Evolutionary conservation across 2,329 filamentous ascomycete species (phyloP).

Genomic region (Phialophora macrospora): DNA sequence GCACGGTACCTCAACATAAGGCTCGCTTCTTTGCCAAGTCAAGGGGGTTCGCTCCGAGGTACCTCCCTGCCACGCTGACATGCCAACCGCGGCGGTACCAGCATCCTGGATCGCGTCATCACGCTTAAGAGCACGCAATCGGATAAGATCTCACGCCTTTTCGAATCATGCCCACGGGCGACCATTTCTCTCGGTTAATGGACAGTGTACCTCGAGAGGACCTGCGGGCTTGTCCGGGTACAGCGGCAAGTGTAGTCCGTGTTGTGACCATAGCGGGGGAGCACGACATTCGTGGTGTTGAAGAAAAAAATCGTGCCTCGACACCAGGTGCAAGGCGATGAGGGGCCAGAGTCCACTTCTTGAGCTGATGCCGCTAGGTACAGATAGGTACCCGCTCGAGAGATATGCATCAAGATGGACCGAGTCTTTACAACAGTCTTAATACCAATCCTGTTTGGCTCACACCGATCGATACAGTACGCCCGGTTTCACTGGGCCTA

Average conservation of each 20-base stretch:
- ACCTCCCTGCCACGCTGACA: conserved; percentile 9
- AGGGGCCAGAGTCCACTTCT: not conserved
- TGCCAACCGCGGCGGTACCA: not conserved
- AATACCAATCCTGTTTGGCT: not conserved
- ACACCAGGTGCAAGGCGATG: conserved; percentile 3
- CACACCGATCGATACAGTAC: not conserved
- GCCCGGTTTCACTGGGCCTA: not conserved
- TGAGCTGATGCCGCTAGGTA: not conserved
- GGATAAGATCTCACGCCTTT: conserved; percentile 12
- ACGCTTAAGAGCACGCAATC: conserved; percentile 27
- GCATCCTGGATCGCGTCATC: conserved; percentile 19
- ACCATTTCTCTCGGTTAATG: not conserved
- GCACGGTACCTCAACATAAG: conserved; percentile 1
- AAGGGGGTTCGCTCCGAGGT: not conserved
- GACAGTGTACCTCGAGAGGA: not conserved
- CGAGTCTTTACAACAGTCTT: conserved; percentile 1
- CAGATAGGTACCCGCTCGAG: not conserved
- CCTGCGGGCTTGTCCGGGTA: conserved; percentile 17
- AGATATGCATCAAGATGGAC: not conserved
- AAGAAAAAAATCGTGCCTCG: not conserved
- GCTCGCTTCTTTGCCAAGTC: not conserved
- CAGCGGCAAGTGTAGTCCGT: not conserved
- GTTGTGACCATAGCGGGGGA: conserved; percentile 6
- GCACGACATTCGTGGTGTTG: conserved; percentile 8
- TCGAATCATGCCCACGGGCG: not conserved